Evolutionary conservation across 495 filamentous ascomycete species (phyloP).

Genomic region (Cercophora samala): DNA sequence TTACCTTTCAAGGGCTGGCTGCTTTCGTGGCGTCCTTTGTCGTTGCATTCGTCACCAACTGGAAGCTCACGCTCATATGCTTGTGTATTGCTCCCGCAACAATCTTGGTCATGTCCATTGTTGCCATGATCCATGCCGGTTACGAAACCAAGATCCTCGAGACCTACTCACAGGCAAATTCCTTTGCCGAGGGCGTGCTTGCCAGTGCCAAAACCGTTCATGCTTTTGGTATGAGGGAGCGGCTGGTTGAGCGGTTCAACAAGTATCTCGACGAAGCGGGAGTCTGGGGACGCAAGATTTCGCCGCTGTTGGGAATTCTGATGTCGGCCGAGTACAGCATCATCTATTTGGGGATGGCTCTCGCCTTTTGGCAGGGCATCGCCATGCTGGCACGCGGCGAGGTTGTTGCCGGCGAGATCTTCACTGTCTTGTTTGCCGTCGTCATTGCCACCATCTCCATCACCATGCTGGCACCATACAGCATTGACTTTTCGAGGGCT

Average conservation of each 20-base stretch:
- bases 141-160: constrained; percentile 70
- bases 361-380: constrained; percentile 92
- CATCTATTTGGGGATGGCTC: constrained; percentile 79
- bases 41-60: constrained; percentile 79
- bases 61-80: constrained; percentile 77
- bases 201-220: constrained; percentile 83
- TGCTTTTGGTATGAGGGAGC: constrained; percentile 82
- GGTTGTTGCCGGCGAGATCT: constrained; percentile 46
- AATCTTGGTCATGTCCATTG: constrained; percentile 62
- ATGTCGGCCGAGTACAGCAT: constrained; percentile 72
- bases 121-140: constrained; percentile 66
- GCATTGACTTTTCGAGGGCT: constrained; percentile 68
- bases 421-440: constrained; percentile 81
- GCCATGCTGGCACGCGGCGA: constrained; percentile 65
- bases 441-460: constrained; percentile 83
- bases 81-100: constrained; percentile 71
- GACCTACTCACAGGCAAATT: constrained; percentile 72
- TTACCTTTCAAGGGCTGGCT: constrained; percentile 66
- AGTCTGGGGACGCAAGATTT: constrained; percentile 68
- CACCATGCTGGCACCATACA: constrained; percentile 78
- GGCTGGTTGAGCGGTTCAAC: constrained; percentile 77
- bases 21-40: constrained; percentile 83
- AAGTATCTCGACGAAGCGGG: constrained; percentile 65
- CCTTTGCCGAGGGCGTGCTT: constrained; percentile 86
- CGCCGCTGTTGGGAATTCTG: constrained; percentile 66